Evolutionary conservation across 352 stramenopile species (phyloP), one percentile per base, ranked within the genome.

Genomic region (Phytophthora sansomeana): DNA sequence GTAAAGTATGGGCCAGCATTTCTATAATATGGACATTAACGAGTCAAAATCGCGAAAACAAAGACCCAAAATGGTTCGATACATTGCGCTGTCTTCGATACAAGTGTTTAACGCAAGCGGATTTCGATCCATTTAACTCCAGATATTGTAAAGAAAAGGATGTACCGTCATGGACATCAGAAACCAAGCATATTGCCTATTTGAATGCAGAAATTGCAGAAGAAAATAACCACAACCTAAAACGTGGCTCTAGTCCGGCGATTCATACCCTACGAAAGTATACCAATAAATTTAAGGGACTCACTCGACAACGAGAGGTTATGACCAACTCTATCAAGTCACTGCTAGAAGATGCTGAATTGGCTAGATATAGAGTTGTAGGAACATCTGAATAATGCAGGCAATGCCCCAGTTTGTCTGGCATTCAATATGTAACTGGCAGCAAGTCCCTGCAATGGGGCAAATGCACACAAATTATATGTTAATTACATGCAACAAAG

Each of bases 51-150:
- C 17, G 6, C n/a, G 13, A 39, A 13, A 43, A 26, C 14, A 4
- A 6, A 9, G 52, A 59, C 5, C 16, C 26, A 5, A 39, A 59
- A 21, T 59, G 52, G n/a, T 59, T 51, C 43, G 16, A 33, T 9
- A 14, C 39, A n/a, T 19, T 59, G 1, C 24, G 39, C 3, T 11
- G 38, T 6, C n/a, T 41, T 11, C 39, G 28, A 7, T n/a, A 36
- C 7, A 19, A 8, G 6, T 33, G 7, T 0, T 5, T 21, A 9
- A 35, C 49, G 1, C 17, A 1, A n/a, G 7, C 0, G 6, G 52
- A 59, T 14, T n/a, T 50, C 4, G 26, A 28, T 4, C 11, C 50
- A 0, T 59, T 59, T 17, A 59, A 35, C 28, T 14, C 28, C n/a
- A 6, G 36, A 8, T 49, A 39, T 11, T 7, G 3, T 7, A 16